These are phyloP conservation scores for Penicillium ucsense DNA, from an alignment of 495 filamentous ascomycete species.

Conservation along the genomic window DNA sequence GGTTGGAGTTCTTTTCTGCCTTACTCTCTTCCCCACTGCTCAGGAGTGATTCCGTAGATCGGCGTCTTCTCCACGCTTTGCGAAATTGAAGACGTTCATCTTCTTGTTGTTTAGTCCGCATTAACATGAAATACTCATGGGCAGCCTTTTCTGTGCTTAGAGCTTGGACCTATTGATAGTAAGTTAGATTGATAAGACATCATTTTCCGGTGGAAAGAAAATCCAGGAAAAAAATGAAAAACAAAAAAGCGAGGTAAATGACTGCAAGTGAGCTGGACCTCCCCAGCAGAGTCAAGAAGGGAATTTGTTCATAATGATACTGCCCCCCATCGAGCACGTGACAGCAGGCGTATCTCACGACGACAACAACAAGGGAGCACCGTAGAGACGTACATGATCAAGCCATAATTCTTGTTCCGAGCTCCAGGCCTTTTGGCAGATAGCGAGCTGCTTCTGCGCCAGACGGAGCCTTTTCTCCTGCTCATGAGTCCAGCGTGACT, in stretches of 20 bases:
- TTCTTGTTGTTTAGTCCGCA: constrained; percentile 27
- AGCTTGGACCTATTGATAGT: constrained; percentile 15
- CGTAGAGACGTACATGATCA: constrained; percentile 21
- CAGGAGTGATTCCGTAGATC: constrained; percentile 5
- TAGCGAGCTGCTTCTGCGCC: constrained; percentile 21
- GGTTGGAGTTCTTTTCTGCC: neutral
- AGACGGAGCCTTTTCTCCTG: constrained; percentile 25
- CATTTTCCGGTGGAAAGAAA: too few relatives aligned
- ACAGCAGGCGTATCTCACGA: neutral
- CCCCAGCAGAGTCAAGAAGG: too few relatives aligned
- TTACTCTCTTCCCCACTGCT: neutral
- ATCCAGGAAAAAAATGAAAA: too few relatives aligned
- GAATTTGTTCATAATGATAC: too few relatives aligned
- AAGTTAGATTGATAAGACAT: neutral
- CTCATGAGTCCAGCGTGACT: constrained; percentile 25
- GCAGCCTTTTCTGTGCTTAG: constrained; percentile 33
- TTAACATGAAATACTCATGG: constrained; percentile 24
- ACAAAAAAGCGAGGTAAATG: too few relatives aligned
- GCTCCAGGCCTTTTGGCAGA: constrained; percentile 36
- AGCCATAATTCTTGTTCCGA: constrained; percentile 37
- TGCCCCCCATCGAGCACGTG: too few relatives aligned
- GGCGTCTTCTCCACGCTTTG: constrained; percentile 26
- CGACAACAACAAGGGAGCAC: too few relatives aligned
- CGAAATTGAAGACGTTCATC: constrained; percentile 34
- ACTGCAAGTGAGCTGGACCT: too few relatives aligned